Percentiles rank a stretch among this genome's conserved stretches.
Evolutionary conservation across 768 basidiomycete genomes (phyloP).

Genomic region (Tubosaeta sp.): DNA sequence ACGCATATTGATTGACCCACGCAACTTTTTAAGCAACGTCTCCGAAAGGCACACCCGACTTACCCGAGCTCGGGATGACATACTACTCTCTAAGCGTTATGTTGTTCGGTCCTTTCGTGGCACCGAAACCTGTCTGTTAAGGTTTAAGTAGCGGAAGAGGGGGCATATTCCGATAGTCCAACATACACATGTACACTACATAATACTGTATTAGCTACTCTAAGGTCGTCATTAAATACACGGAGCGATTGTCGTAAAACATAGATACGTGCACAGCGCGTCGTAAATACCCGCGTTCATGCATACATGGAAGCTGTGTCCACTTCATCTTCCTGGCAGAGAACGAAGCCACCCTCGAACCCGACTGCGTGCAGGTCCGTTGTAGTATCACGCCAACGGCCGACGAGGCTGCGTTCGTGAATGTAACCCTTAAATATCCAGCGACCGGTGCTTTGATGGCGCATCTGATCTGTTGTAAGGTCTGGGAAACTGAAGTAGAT

Average conservation of each 20-base stretch:
- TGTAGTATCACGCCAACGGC: constrained; percentile 50
- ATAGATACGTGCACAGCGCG: constrained; percentile 7
- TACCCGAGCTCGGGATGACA: constrained; percentile 16
- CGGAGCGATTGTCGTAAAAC: constrained; percentile 12
- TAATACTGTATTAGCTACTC: constrained; percentile 7
- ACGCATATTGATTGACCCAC: constrained; percentile 13
- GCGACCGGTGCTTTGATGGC: constrained; percentile 34
- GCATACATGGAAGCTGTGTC: constrained; percentile 11
- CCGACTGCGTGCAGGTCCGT: constrained; percentile 39
- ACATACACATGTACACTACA: neutral
- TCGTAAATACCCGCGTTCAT: constrained; percentile 19
- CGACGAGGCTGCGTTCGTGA: constrained; percentile 46
- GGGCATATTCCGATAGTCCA: neutral
- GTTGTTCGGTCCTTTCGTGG: constrained; percentile 7
- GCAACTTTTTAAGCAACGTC: neutral
- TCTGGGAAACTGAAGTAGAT: constrained; percentile 1
- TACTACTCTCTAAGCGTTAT: constrained; percentile 1
- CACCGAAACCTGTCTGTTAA: neutral
- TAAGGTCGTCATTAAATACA: constrained; percentile 11
- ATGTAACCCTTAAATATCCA: constrained; percentile 55
- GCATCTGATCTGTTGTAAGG: constrained; percentile 29
- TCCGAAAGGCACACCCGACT: neutral
- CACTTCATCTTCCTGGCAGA: constrained; percentile 32
- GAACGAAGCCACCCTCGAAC: constrained; percentile 48
- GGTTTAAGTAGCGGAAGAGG: neutral